Base-by-base conservation (phyloP, 257 asterid species). In the Rhazya stricta region DNA sequence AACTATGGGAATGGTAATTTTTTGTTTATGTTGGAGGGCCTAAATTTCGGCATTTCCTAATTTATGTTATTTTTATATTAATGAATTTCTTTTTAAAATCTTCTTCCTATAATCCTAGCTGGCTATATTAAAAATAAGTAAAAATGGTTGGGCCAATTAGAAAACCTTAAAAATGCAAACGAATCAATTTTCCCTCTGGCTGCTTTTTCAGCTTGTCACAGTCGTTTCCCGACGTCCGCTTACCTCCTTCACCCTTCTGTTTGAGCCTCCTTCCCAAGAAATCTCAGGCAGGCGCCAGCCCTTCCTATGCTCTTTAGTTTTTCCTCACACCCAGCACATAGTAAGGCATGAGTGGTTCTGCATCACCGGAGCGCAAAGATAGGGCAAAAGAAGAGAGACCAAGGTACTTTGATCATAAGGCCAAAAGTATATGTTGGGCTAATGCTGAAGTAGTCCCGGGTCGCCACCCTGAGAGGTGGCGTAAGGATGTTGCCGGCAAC, bases 381-480 rank as follows among this genome's bases (percentile, higher is more conserved):
- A 60, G 6, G 46, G 61, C n/a, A 27, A 74, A 42, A 60, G 79
- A 76, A 62, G 92, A 83, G 8, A 83, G 97, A 81, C 83, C 97
- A 0, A 79, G 97, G 76, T 80, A 61, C 71, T 94, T 94, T 82
- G 97, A 90, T 76, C 32, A 66, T 3, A 88, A 80, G 76, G 97
- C 96, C 1, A 94, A 92, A 87, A 77, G 45, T 79, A 75, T 46
- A 25, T 92, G 98, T 79, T 92, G 99, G 99, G 78, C 92, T 53
- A 86, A 83, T 42, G 98, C 99, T 15, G 89, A 90, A 0, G 80
- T 88, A 27, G 92, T 94, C 51, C 88, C 88, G 0, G 98, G 98
- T 74, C 98, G 99, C 79, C 98, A 94, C 82, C 98, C 99, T 15
- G 98, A 92, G 77, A 85, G 99, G 76, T 94, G 99, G 99, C 97